Evolutionary conservation across 2,329 filamentous ascomycete genomes (phyloP), one percentile per base, ranked within the genome.

Genomic region (Massarina eburnea): DNA sequence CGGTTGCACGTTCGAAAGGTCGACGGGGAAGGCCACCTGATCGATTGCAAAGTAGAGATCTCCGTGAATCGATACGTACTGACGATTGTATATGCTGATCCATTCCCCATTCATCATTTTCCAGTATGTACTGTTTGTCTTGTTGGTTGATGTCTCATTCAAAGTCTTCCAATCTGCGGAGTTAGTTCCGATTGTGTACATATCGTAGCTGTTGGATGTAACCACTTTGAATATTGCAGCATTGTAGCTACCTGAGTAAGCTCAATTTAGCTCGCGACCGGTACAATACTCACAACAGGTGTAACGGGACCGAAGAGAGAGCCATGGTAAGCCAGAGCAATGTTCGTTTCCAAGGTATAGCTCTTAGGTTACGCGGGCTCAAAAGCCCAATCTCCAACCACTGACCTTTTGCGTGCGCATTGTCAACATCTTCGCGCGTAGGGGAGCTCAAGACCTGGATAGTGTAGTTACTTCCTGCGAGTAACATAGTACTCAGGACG

Each of bases 381-480:
- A 70, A 62, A 3, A 76, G 58, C 0, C 78, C 76, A 40, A 53
- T 46, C 37, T 55, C 50, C 2, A 79, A 58, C 70, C 72, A 76
- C 15, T 56, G 58, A 1, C 67, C 61, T 34, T 55, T 52, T 0
- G 48, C 29, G 58, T 59, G 57, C 8, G 48, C 53, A 19, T 36
- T 39, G 39, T 58, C 44, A 29, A 59, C 34, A 17, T 58, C 53
- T 18, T 40, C 22, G 19, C 55, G 43, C 12, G 53, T 50, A 9
- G 37, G 37, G 8, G 15, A 8, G 15, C 17, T 36, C 29, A n/a
- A 17, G 3, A 55, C 48, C 37, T 60, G 55, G 51, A 60, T 58
- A 4, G 48, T 48, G 32, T 55, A 58, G 29, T 52, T 60, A 30
- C 45, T 53, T 14, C 55, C 51, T 10, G 24, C 48, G 9, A 60